phyloP scores from a whole-genome alignment of 2,329 filamentous ascomycete genomes.

The Curvularia verruculosa region DNA sequence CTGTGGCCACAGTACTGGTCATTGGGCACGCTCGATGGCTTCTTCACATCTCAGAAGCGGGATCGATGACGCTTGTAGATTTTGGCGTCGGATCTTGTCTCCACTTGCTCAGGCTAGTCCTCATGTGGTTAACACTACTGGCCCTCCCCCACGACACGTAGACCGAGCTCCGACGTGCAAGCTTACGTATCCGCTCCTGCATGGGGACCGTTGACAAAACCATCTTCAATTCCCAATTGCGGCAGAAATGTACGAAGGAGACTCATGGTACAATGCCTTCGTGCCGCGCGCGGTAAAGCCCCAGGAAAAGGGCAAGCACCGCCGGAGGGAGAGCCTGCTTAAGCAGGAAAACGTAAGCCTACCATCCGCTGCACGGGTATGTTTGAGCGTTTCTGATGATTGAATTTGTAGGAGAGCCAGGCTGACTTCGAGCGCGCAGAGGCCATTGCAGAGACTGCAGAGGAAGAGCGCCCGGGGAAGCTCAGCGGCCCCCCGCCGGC shows the following conservation, averaged over 20 bases:
- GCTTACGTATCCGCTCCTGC: conserved; percentile 9
- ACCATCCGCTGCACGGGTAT: conserved; percentile 42
- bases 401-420: conserved; percentile 59
- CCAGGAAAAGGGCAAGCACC: conserved; percentile 56
- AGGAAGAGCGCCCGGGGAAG: conserved; percentile 63
- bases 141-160: conserved; percentile 7
- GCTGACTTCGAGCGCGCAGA: conserved; percentile 60
- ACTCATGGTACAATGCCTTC: conserved; percentile 79
- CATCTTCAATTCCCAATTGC: conserved; percentile 2
- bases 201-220: conserved; percentile 2
- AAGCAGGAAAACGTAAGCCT: conserved; percentile 58
- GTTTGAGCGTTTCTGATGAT: conserved; percentile 50
- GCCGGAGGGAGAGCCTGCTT: conserved; percentile 72
- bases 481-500: conserved; percentile 69
- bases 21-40: conserved; percentile 19
- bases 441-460: conserved; percentile 64
- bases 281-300: conserved; percentile 65
- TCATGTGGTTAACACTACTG: not conserved
- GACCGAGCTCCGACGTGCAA: conserved; percentile 16
- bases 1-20: conserved; percentile 17
- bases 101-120: conserved; percentile 8
- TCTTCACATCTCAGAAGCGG: conserved; percentile 12
- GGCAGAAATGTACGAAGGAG: conserved; percentile 70
- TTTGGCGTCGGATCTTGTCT: conserved; percentile 7
- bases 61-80: conserved; percentile 20